A percentile compares a stretch with the other conserved stretches of the same genome.
Evolutionary conservation across 2,329 filamentous ascomycete genomes (phyloP).

Genomic region (Alternaria sp.): DNA sequence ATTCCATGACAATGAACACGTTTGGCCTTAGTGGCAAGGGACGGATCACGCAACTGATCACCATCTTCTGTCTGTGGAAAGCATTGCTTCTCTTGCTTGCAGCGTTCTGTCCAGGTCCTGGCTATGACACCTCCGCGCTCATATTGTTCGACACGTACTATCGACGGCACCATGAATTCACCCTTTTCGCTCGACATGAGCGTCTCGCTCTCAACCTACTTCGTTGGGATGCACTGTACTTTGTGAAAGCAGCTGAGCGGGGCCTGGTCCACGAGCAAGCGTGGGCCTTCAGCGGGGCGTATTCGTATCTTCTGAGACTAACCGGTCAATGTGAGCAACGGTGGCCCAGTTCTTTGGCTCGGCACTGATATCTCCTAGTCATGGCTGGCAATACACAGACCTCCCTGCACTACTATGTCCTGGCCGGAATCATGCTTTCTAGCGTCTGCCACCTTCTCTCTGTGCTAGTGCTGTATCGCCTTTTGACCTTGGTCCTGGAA

Average conservation of each 20-base stretch:
- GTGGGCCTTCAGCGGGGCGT: slow-evolving; percentile 78
- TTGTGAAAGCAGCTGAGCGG: slow-evolving; percentile 67
- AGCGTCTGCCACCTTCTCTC: slow-evolving; percentile 81
- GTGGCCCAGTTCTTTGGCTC: slow-evolving; percentile 7
- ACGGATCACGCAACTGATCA: slow-evolving; percentile 16
- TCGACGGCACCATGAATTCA: slow-evolving; percentile 29
- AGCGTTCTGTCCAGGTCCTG: slow-evolving; percentile 64
- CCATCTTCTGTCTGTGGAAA: slow-evolving; percentile 72
- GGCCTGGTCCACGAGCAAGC: slow-evolving; percentile 82
- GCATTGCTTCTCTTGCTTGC: slow-evolving; percentile 70
- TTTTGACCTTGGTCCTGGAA: slow-evolving; percentile 65
- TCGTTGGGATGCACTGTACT: slow-evolving; percentile 86
- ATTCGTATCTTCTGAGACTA: slow-evolving; percentile 57
- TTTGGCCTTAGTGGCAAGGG: background rate
- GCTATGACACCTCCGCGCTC: slow-evolving; percentile 82
- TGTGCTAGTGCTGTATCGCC: slow-evolving; percentile 73
- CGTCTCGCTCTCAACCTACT: slow-evolving; percentile 67
- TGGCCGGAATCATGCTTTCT: slow-evolving; percentile 72
- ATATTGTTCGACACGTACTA: slow-evolving; percentile 54
- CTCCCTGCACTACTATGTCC: slow-evolving; percentile 42
- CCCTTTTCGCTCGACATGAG: slow-evolving; percentile 24
- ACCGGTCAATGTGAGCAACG: slow-evolving; percentile 53
- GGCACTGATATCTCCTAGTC: slow-evolving; percentile 47
- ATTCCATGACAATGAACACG: slow-evolving; percentile 8
- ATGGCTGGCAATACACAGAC: slow-evolving; percentile 24